phyloP scores from a whole-genome alignment of 2,329 filamentous ascomycete species.

The Diaporthe ampelina region DNA sequence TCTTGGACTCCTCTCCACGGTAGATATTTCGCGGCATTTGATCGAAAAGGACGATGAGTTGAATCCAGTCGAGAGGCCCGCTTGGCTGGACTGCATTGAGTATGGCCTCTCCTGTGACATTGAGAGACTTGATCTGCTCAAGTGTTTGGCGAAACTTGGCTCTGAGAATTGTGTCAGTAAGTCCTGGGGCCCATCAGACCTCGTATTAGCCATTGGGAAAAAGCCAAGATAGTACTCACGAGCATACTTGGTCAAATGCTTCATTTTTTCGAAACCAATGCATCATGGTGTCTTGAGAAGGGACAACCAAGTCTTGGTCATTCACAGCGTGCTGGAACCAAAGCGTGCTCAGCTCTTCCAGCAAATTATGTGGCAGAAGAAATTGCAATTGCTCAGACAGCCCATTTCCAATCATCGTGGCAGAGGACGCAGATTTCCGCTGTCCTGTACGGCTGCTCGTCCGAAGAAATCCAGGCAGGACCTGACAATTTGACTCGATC shows the following conservation, averaged over 20 bases:
- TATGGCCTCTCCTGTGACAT: slow-evolving; percentile 3
- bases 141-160: not conserved
- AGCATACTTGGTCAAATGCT: slow-evolving; percentile 44
- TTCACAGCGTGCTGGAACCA: slow-evolving; percentile 8
- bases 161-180: not conserved
- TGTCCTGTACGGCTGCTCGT: not conserved
- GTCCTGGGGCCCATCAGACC: not conserved
- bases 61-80: slow-evolving; percentile 17
- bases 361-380: not conserved
- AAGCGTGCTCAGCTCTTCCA: not conserved
- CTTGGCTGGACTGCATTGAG: not conserved
- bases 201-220: not conserved
- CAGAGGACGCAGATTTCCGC: not conserved
- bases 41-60: slow-evolving; percentile 64
- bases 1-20: slow-evolving; percentile 55
- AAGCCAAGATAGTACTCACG: slow-evolving; percentile 10
- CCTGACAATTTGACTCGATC: not conserved
- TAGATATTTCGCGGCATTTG: slow-evolving; percentile 68
- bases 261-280: slow-evolving; percentile 42
- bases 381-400: not conserved
- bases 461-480: not conserved
- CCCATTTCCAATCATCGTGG: not conserved
- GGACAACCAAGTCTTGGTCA: slow-evolving; percentile 32
- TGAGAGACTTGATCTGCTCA: not conserved
- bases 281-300: slow-evolving; percentile 30